Evolutionary conservation across 2,329 filamentous ascomycete species (phyloP).

Genomic region (Cladophialophora bantiana): DNA sequence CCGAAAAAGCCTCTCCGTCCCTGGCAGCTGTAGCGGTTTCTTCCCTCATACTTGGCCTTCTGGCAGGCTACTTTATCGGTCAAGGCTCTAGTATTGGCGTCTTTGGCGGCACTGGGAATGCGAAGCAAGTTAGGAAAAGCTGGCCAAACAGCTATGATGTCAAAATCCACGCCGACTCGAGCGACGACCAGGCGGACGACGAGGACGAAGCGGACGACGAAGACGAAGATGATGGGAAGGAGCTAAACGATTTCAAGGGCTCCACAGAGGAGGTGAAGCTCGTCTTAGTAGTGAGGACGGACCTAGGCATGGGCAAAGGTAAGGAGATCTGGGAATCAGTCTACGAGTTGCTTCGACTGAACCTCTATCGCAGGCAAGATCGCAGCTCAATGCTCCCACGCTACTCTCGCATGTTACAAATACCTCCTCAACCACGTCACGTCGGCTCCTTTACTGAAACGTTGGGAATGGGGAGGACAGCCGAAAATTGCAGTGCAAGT

Average conservation of each 20-base stretch:
- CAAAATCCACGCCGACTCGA: slow-evolving; percentile 53
- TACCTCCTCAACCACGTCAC: slow-evolving; percentile 66
- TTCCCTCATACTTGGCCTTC: slow-evolving; percentile 61
- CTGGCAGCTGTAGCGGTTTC: slow-evolving; percentile 38
- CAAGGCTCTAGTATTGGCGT: slow-evolving; percentile 73
- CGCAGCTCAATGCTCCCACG: slow-evolving; percentile 91
- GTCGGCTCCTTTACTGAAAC: slow-evolving; percentile 68
- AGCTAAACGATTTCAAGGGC: slow-evolving; percentile 57
- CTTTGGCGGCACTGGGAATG: slow-evolving; percentile 55
- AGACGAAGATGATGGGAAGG: slow-evolving; percentile 64
- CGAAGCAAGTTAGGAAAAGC: slow-evolving; percentile 47
- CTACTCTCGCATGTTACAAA: slow-evolving; percentile 98
- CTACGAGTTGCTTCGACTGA: slow-evolving; percentile 11
- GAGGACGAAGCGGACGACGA: slow-evolving; percentile 60
- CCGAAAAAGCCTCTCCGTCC: slow-evolving; percentile 40
- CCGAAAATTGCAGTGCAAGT: slow-evolving; percentile 92
- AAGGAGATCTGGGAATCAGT: slow-evolving; percentile 42
- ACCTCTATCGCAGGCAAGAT: slow-evolving; percentile 76
- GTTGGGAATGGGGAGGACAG: slow-evolving; percentile 87
- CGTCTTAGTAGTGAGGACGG: slow-evolving; percentile 88
- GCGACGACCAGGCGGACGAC: slow-evolving; percentile 47
- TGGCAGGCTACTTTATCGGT: slow-evolving; percentile 78
- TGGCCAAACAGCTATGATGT: slow-evolving; percentile 64
- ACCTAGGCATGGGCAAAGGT: slow-evolving; percentile 98
- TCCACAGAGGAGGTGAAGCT: slow-evolving; percentile 88